These are phyloP conservation scores for Hypericum perforatum DNA, from an alignment of 345 rosid genomes.

Conservation along the genomic window DNA sequence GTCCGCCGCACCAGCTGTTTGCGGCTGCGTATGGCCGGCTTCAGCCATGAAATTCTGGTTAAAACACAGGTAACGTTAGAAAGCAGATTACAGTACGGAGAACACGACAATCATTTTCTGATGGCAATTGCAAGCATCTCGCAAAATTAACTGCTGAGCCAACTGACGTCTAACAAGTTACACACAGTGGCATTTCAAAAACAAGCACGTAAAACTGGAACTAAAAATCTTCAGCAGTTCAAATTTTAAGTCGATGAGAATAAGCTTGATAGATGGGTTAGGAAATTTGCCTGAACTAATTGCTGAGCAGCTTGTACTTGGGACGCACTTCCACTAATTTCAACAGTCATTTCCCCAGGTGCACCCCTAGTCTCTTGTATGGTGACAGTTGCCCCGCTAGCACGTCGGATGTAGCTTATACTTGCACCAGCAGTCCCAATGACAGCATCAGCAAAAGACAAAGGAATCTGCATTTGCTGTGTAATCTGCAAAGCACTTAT, in stretches of 20 bases:
- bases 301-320: constrained; percentile 99
- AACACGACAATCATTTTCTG: neutral
- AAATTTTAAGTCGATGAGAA: too few relatives aligned
- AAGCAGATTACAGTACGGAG: neutral
- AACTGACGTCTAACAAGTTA: too few relatives aligned
- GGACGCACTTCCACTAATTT: constrained; percentile 90
- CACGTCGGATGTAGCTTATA: constrained; percentile 93
- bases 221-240: too few relatives aligned
- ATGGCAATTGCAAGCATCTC: neutral
- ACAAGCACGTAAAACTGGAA: too few relatives aligned
- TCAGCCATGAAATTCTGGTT: constrained; percentile 94
- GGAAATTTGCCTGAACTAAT: constrained; percentile 66
- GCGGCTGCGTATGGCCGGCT: constrained; percentile 58
- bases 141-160: neutral
- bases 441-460: constrained; percentile 94
- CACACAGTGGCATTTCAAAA: too few relatives aligned
- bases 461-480: constrained; percentile 89
- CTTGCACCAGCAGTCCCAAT: constrained; percentile 66
- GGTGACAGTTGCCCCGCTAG: constrained; percentile 94
- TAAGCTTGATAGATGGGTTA: neutral
- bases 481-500: constrained; percentile 41
- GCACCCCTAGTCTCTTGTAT: constrained; percentile 93
- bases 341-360: constrained; percentile 98
- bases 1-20: constrained; percentile 44
- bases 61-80: constrained; percentile 6